Evolutionary conservation across 106 monocot species (phyloP).

Genomic region (Phalaenopsis equestris): DNA sequence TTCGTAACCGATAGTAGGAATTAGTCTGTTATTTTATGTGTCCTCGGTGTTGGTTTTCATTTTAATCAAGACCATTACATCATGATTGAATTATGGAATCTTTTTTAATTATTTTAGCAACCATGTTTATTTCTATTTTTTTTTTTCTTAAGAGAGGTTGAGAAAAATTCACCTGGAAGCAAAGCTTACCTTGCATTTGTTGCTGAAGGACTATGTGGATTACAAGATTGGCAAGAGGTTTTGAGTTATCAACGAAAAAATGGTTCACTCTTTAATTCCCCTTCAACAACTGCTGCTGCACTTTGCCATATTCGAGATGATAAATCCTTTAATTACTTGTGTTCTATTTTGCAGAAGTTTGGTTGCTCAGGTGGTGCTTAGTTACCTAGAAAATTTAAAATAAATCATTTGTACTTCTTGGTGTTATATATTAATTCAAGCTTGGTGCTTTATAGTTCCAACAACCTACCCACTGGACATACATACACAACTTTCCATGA

Average conservation of each 20-base stretch:
- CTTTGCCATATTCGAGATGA: constrained; percentile 32
- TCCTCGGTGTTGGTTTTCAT: background rate
- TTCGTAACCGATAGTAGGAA: background rate
- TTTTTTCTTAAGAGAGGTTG: constrained; percentile 22
- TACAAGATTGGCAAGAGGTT: constrained; percentile 41
- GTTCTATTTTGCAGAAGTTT: constrained; percentile 31
- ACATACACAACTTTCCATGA: constrained; percentile 35
- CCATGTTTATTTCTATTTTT: constrained; percentile 1
- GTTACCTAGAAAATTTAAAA: constrained; percentile 5
- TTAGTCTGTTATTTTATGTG: background rate
- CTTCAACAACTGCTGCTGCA: constrained; percentile 76
- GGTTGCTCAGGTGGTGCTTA: constrained; percentile 54
- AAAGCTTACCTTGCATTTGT: constrained; percentile 69
- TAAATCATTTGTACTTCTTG: background rate
- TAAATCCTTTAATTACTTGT: constrained; percentile 56
- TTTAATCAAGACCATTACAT: background rate
- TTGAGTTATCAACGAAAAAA: constrained; percentile 73
- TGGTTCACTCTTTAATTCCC: constrained; percentile 88
- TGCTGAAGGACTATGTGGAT: constrained; percentile 64
- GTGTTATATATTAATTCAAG: background rate
- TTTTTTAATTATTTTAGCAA: background rate
- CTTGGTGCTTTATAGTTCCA: constrained; percentile 45
- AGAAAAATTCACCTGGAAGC: constrained; percentile 31
- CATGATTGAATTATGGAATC: background rate
- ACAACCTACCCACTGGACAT: constrained; percentile 50